Evolutionary conservation across 2,329 filamentous ascomycete species (phyloP), one percentile per base, ranked within the genome.

Genomic region (Sarocladiaceae sp.): DNA sequence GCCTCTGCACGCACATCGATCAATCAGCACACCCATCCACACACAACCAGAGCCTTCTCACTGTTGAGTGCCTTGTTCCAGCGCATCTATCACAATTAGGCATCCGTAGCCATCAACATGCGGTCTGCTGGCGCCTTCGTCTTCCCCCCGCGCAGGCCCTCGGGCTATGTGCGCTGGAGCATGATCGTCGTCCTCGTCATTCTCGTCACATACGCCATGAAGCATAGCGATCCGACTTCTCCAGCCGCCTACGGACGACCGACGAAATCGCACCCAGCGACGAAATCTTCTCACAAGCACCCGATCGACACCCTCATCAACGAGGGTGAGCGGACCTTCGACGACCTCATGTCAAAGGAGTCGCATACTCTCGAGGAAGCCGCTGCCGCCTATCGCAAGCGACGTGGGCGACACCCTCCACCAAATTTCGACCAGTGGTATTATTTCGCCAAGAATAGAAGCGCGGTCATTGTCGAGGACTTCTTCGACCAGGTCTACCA

Each of bases 401-500:
- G 71, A 43, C 72, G 79, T 43, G 77, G 77, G 20, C 71, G 79
- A 18, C 76, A 83, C 53, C 80, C 79, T 6, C 80, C 80, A 2
- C 80, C 80, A 1, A 75, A 74, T 16, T 83, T 83, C 52, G 69
- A 78, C 48, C 63, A 69, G 26, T 83, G 80, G 79, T 77, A 74
- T 56, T 60, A 65, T 19, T 80, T 76, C 49, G 78, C 80, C 9
- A 58, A 61, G 23, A 62, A 72, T 16, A 64, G 69, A 43, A 64
- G 75, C 23, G 73, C 74, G 16, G 54, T 82, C 46, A 67, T 82
- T 11, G 65, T 83, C 10, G 80, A 83, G 52, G 73, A 78, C 41
- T 83, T 82, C 52, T 83, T 81, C 59, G 75, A 81, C 51, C 78
- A 78, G 49, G 74, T 83, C 44, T 76, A 80, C 60, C 70, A 79